Conservation (phyloP, 106 monocot genomes). For the Platanthera zijinensis region DNA sequence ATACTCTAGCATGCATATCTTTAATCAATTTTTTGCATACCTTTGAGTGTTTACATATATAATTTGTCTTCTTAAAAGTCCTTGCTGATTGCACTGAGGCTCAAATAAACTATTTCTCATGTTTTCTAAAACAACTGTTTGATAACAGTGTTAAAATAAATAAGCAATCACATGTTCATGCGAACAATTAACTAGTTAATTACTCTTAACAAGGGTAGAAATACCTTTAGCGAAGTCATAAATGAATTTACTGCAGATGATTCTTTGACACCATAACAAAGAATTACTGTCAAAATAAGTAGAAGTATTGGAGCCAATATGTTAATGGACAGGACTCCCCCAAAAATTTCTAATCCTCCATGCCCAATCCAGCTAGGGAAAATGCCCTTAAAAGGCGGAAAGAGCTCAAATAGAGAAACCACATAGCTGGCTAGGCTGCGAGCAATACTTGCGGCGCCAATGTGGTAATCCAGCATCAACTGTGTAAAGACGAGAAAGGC, state of each 20-base stretch:
- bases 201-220: background rate
- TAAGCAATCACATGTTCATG: constrained; percentile 27
- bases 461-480: constrained; percentile 95
- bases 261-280: constrained; percentile 86
- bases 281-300: constrained; percentile 56
- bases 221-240: constrained; percentile 86
- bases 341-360: constrained; percentile 80
- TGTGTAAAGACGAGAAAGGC: constrained; percentile 94
- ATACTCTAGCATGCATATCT: no score
- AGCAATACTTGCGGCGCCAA: constrained; percentile 96
- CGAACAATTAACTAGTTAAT: background rate
- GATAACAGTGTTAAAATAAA: background rate
- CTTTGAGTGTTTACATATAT: background rate
- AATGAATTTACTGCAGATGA: constrained; percentile 75
- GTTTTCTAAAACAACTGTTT: background rate
- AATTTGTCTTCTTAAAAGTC: background rate
- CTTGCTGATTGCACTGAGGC: background rate
- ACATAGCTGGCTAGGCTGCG: constrained; percentile 87
- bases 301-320: constrained; percentile 82
- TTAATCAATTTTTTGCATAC: background rate
- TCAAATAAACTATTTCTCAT: background rate
- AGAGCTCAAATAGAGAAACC: constrained; percentile 65
- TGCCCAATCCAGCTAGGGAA: constrained; percentile 86
- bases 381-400: constrained; percentile 68
- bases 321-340: constrained; percentile 78